Evolutionary conservation across 148 eudicot species (phyloP), one percentile per base, ranked within the genome.

Genomic region (Beta vulgaris): DNA sequence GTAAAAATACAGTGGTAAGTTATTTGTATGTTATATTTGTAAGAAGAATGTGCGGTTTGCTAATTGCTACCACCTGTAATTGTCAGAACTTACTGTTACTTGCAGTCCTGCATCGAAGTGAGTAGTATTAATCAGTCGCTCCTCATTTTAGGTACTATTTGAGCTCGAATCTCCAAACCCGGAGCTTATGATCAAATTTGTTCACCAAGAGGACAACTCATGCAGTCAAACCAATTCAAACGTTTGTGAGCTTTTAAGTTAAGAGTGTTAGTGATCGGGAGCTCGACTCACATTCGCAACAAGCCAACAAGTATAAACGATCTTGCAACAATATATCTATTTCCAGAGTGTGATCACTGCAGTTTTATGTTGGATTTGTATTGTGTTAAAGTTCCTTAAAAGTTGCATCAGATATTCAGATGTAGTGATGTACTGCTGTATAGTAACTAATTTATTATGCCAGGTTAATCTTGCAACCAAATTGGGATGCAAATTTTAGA

Each of bases 1-100:
- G 97, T 16, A 71, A 80, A 77, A 94, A 94, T 73, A 73, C 73
- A 10, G 83, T 91, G 93, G 97, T 94, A 88, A 53, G 88, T 58
- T 54, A 75, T 61, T n/a, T 40, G 28, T 19, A 7, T 65, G 73
- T 68, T 68, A 15, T 18, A 54, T n/a, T 12, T 32, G 2, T 59
- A 62, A n/a, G n/a, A n/a, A n/a, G n/a, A n/a, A n/a, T n/a, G n/a
- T n/a, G n/a, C n/a, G n/a, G n/a, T n/a, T n/a, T n/a, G n/a, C n/a
- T n/a, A n/a, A n/a, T n/a, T n/a, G n/a, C n/a, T n/a, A n/a, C n/a
- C n/a, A n/a, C n/a, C n/a, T n/a, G n/a, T n/a, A n/a, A n/a, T n/a
- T n/a, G n/a, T n/a, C n/a, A n/a, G n/a, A n/a, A n/a, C n/a, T n/a
- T n/a, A n/a, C n/a, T n/a, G n/a, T n/a, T n/a, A n/a, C n/a, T n/a